Conservation (phyloP, 192 early-diverging fungal genomes). For the Kickxella alabastrina region DNA sequence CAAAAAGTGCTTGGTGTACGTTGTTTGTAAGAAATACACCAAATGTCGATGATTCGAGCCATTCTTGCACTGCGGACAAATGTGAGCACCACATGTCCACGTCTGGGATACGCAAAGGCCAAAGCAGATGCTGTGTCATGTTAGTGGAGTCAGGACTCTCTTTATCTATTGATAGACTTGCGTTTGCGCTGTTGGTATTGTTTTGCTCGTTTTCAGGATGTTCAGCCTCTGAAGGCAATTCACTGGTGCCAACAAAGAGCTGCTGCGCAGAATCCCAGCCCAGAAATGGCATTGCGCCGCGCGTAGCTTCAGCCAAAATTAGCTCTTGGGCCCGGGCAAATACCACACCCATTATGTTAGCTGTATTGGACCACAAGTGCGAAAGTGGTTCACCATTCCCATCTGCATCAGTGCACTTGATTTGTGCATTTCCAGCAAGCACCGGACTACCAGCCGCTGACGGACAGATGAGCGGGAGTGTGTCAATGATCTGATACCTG, state of each 20-base stretch:
- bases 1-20: not conserved
- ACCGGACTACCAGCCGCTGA: not conserved
- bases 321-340: slow-evolving; percentile 14
- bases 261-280: not conserved
- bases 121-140: not conserved
- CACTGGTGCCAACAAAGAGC: not conserved
- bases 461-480: not conserved
- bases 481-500: slow-evolving; percentile 10
- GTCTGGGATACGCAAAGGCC: slow-evolving; percentile 15
- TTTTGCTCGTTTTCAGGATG: not conserved
- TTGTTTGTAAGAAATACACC: slow-evolving; percentile 3
- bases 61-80: slow-evolving; percentile 12
- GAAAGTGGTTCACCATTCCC: not conserved
- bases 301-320: not conserved
- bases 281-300: not conserved
- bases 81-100: slow-evolving; percentile 12
- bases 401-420: not conserved
- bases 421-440: not conserved
- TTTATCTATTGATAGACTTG: not conserved
- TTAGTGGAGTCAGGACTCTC: not conserved
- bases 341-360: slow-evolving; percentile 3
- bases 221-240: not conserved
- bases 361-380: slow-evolving; percentile 6
- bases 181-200: not conserved
- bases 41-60: not conserved